Base-by-base conservation (phyloP, 805 yeast genomes). In the Candida chauliodis region DNA sequence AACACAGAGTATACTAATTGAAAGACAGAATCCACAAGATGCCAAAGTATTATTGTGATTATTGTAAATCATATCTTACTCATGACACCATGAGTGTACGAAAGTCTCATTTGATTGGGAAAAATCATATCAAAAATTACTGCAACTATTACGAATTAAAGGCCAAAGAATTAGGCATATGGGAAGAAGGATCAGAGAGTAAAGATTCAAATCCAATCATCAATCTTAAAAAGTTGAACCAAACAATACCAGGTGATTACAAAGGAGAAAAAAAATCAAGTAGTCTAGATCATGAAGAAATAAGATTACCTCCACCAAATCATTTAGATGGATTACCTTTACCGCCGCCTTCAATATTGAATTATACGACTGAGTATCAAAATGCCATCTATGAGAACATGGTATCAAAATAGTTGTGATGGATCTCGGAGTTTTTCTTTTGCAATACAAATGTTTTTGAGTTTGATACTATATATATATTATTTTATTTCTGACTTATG, bases 61-160 rank as follows among this genome's bases (percentile, higher is more conserved):
- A 87, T 56, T 88, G 96, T 56, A 79, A 79, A 53, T 78, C 88
- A 14, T 82, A 83, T 50, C 64, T 89, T 41, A 88, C 96, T 1
- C 96, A 88, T 56, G 95, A 87, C 59, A 83, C 93, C n/a, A 67
- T 78, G 50, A 83, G 93, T 62, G 96, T 88, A 38, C 63, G 95
- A 16, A 81, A 83, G 52, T 79, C 88, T 29, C 96, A 88, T 59
- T 58, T 84, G 29, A 65, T 73, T 27, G 96, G 96, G 8, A 78
- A 76, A 49, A 81, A 84, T 57, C 96, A 88, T 58, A 66, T 84
- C 30, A 72, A 75, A 43, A 69, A 75, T 38, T 84, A 83, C 36
- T 79, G 88, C 42, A 84, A 82, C 40, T 87, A 85, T 63, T 88
- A 84, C 54, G 85, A 84, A 49, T 45, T 45, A 25, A 63, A 62